Evolutionary conservation across 176 grass and related monocot genomes (phyloP).

Genomic region (Cocos nucifera): DNA sequence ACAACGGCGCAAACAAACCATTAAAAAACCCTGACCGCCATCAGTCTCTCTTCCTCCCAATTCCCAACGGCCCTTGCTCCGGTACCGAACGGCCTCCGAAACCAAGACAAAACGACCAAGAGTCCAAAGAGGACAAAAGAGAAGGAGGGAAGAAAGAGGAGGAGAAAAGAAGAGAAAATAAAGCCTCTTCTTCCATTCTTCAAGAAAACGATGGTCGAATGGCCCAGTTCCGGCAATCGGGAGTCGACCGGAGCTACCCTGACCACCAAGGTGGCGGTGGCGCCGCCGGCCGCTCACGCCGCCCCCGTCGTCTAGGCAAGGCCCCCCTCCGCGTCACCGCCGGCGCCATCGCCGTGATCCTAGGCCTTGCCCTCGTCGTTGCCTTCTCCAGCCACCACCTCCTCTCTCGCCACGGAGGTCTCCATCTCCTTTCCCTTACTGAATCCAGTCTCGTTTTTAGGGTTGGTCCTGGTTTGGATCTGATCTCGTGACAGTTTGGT

Average conservation of each 20-base stretch:
- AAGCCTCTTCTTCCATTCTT: no score
- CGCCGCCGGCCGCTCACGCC: conserved; percentile 32
- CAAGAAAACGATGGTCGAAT: conserved; percentile 19
- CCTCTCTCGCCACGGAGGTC: conserved; percentile 4
- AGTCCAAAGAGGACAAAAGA: no score
- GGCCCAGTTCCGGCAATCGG: conserved; percentile 85
- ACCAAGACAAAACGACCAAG: no score
- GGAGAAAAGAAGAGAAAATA: no score
- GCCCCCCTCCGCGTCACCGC: conserved; percentile 34
- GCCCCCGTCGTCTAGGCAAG: conserved; percentile 52
- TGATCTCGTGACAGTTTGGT: no score
- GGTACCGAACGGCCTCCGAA: no score
- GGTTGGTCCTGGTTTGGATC: background rate
- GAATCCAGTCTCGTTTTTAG: background rate
- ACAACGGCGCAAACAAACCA: no score
- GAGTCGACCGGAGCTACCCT: conserved; percentile 6
- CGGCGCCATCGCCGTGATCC: conserved; percentile 17
- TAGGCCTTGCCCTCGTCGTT: conserved; percentile 35
- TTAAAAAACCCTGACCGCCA: no score
- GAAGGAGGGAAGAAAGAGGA: no score
- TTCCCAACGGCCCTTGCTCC: no score
- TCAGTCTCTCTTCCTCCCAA: no score
- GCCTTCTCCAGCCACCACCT: conserved; percentile 53
- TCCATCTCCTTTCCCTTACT: background rate
- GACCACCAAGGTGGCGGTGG: background rate